Evolutionary conservation across 192 early-diverging fungal genomes (phyloP), one percentile per base, ranked within the genome.

Genomic region (Gonapodya prolifera): DNA sequence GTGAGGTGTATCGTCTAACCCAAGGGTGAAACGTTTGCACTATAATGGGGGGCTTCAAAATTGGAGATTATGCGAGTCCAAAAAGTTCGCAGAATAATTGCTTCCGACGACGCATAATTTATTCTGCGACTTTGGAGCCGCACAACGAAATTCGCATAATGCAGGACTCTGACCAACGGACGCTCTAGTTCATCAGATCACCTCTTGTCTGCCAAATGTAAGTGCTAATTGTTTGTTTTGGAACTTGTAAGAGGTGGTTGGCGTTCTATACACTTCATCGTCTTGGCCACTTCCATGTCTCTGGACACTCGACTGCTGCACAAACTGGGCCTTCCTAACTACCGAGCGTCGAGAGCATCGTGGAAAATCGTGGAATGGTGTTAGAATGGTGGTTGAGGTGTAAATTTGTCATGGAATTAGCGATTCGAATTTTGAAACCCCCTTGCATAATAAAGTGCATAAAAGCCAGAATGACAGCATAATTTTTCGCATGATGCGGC

Each of bases 21-120:
- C n/a, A n/a, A n/a, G n/a, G n/a, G n/a, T n/a, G n/a, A n/a, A n/a
- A n/a, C n/a, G n/a, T n/a, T n/a, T n/a, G n/a, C n/a, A n/a, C n/a
- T 61, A 61, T 23, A 61, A 61, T 61, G 23, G 45, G 8, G 45
- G 45, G 45, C 23, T 61, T 61, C 45, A 61, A 61, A 61, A 61
- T 61, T 61, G 23, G 45, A 61, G 45, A 61, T 61, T 61, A 61
- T 61, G 45, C 45, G 23, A 61, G 45, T 61, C 45, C 8, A 61
- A 61, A 61, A 61, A 61, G 45, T 61, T 61, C 45, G 45, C 45
- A 61, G 45, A 61, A 61, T 61, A 61, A 61, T 61, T 61, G 45
- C 45, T 61, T 61, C 45, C 45, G 45, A 23, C 45, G 8, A 23
- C 23, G 45, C 45, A 61, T 61, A 61, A 61, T 61, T 61, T 61